phyloP scores from a whole-genome alignment of 2,329 filamentous ascomycete species.

The Alternaria burnsii region DNA sequence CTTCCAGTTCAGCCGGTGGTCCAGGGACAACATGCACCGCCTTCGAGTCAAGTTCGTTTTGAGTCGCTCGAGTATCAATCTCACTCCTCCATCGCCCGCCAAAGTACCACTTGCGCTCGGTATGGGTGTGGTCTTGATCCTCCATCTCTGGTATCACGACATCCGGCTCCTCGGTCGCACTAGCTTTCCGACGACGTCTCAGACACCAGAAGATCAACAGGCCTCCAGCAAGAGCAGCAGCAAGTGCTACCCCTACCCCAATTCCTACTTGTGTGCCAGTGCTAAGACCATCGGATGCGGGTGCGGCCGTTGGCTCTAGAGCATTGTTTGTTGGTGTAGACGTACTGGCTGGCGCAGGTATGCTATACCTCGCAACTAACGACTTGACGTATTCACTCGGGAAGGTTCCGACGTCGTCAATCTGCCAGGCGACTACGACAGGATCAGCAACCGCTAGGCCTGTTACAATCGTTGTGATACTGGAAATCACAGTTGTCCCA shows the following conservation, averaged over 20 bases:
- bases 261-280: neutral
- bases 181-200: neutral
- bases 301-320: neutral
- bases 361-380: neutral
- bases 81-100: constrained; percentile 13
- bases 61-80: neutral
- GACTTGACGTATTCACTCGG: neutral
- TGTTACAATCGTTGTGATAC: neutral
- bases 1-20: constrained; percentile 7
- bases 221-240: neutral
- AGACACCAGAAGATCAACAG: neutral
- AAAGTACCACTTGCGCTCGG: constrained; percentile 9
- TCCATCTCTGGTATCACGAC: neutral
- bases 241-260: neutral
- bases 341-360: neutral
- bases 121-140: neutral
- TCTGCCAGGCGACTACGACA: neutral
- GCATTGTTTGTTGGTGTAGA: neutral
- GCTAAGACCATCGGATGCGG: neutral
- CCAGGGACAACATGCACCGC: constrained; percentile 12
- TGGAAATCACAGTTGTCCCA: neutral
- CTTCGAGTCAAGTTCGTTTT: constrained; percentile 15
- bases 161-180: neutral
- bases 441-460: neutral
- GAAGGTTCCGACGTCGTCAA: neutral